phyloP scores from a whole-genome alignment of 805 yeast genomes.

The Sugiyamaella lignohabitans region DNA sequence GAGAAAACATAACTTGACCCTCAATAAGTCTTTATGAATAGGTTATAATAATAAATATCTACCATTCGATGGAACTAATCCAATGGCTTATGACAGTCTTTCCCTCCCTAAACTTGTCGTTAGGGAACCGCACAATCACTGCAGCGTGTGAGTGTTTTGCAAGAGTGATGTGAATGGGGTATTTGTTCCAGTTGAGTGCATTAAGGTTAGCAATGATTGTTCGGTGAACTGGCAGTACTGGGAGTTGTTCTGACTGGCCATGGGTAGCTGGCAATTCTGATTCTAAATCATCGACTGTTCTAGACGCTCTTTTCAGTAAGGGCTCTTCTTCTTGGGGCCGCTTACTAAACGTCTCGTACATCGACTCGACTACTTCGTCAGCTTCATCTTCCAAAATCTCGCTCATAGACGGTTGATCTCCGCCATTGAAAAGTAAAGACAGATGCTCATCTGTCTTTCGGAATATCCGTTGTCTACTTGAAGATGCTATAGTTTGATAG shows the following conservation, averaged over 20 bases:
- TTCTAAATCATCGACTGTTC: conserved; percentile 5
- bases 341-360: conserved; percentile 19
- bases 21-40: too few species aligned
- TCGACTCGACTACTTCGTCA: conserved; percentile 51
- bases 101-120: conserved; percentile 61
- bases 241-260: background rate
- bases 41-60: too few species aligned
- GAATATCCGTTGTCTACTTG: conserved; percentile 29
- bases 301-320: background rate
- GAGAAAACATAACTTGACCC: too few species aligned
- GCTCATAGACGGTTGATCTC: conserved; percentile 26
- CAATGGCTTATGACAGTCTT: conserved; percentile 60
- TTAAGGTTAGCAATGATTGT: conserved; percentile 54
- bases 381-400: conserved; percentile 51
- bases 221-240: conserved; percentile 26
- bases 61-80: conserved; percentile 26
- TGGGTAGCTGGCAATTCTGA: background rate
- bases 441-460: conserved; percentile 8
- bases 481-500: conserved; percentile 38
- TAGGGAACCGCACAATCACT: conserved; percentile 59
- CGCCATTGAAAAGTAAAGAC: conserved; percentile 1
- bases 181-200: conserved; percentile 58
- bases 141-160: conserved; percentile 76
- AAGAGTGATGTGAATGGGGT: conserved; percentile 58
- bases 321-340: conserved; percentile 1